Conservation (phyloP, 768 basidiomycete species). For the Tricholoma bakamatsutake region DNA sequence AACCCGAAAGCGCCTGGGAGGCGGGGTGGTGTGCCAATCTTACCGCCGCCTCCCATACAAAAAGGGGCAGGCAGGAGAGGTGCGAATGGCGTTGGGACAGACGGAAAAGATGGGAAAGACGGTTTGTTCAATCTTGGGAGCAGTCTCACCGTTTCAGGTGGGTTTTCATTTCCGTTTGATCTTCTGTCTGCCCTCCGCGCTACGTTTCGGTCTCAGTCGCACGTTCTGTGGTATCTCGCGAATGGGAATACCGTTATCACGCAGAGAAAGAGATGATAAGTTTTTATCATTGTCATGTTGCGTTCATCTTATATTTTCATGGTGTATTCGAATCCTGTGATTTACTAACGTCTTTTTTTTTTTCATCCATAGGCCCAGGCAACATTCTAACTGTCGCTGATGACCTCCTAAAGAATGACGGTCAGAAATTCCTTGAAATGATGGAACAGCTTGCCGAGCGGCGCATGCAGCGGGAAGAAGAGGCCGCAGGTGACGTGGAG, state of each 20-base stretch:
- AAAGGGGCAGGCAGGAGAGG: slow-evolving; percentile 9
- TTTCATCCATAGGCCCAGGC: slow-evolving; percentile 53
- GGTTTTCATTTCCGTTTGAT: slow-evolving; percentile 21
- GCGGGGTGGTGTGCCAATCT: slow-evolving; percentile 14
- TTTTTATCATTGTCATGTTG: not conserved
- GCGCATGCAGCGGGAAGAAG: slow-evolving; percentile 86
- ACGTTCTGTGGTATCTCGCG: not conserved
- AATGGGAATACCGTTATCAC: not conserved
- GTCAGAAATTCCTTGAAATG: slow-evolving; percentile 99
- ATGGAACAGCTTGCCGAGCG: slow-evolving; percentile 98
- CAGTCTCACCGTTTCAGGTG: slow-evolving; percentile 78
- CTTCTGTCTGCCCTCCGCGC: not conserved
- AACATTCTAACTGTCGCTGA: slow-evolving; percentile 98
- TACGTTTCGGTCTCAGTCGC: not conserved
- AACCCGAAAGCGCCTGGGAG: slow-evolving; percentile 8
- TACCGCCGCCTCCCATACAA: slow-evolving; percentile 17
- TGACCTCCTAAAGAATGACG: slow-evolving; percentile 97
- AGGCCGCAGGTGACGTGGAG: slow-evolving; percentile 38
- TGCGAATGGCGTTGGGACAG: slow-evolving; percentile 19
- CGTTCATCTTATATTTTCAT: not conserved
- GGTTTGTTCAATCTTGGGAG: slow-evolving; percentile 78
- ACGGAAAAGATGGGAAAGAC: slow-evolving; percentile 45
- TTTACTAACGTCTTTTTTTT: not conserved
- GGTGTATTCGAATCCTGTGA: not conserved
- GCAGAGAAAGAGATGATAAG: not conserved